Evolutionary conservation across 1,139 yeast species (phyloP).

Genomic region (Geotrichum carabidarum): DNA sequence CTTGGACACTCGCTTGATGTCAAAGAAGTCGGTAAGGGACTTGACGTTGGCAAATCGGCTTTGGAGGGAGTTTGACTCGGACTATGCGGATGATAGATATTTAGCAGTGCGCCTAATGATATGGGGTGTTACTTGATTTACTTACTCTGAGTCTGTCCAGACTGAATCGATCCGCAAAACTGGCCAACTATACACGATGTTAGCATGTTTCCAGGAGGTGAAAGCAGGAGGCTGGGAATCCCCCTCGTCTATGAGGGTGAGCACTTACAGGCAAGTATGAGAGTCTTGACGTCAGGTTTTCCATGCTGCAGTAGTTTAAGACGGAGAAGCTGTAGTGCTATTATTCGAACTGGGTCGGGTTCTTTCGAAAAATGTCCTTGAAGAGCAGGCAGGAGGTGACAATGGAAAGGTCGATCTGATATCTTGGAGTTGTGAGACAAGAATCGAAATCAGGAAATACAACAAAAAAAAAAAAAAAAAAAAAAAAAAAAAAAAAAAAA

Average conservation of each 20-base stretch:
- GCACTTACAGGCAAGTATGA: slow-evolving; percentile 12
- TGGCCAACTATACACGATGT: not conserved
- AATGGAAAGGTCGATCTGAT: no score
- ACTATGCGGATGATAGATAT: not conserved
- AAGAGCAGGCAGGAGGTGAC: no score
- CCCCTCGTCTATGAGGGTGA: no score
- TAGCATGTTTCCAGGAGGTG: no score
- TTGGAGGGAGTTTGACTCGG: slow-evolving; percentile 42
- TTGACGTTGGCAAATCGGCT: slow-evolving; percentile 65
- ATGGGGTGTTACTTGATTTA: not conserved
- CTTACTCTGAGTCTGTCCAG: slow-evolving; percentile 19
- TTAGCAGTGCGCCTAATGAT: not conserved
- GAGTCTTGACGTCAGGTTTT: slow-evolving; percentile 13
- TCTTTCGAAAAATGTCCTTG: not conserved
- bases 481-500: not conserved
- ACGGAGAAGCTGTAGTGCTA: not conserved
- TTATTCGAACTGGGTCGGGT: not conserved
- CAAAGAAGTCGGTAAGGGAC: slow-evolving; percentile 92
- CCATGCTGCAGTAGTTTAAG: slow-evolving; percentile 2
- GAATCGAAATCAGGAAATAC: not conserved
- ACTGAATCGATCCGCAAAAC: slow-evolving; percentile 11
- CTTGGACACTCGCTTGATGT: slow-evolving; percentile 79
- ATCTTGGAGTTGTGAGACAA: not conserved
- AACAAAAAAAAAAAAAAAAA: not conserved
- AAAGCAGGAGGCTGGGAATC: not conserved